Evolutionary conservation across 2,329 filamentous ascomycete species (phyloP), one percentile per base, ranked within the genome.

Genomic region (Colletotrichum sp.): DNA sequence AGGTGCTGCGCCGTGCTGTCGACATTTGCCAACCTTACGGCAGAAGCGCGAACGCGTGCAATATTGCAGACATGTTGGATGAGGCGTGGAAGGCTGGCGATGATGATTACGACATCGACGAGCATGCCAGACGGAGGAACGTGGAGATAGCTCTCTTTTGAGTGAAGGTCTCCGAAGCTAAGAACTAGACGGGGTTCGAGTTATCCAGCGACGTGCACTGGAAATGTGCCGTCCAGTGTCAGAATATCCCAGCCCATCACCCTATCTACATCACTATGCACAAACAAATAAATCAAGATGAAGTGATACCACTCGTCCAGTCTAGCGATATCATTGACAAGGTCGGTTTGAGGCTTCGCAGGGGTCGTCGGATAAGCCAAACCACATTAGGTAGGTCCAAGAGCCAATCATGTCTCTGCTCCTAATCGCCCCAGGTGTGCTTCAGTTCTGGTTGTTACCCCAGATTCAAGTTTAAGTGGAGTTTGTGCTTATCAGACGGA

Each of bases 101-200:
- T 21, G 74, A 76, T 60, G 24, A 34, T 21, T 73, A 66, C 30
- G 74, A 76, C 9, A 48, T 76, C 65, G 74, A 76, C 26, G 61
- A 69, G 60, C 57, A 66, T 34, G 60, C 58, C 26, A 65, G 48
- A 24, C n/a, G 55, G 34, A 67, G 71, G 28, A 67, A 67, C 30
- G 28, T 58, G 7, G 74, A 76, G 60, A 61, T 76, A 5, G 71
- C 74, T 3, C 67, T 76, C 16, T 76, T 76, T 21, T 77, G 32
- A 75, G 75, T 3, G 7, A 30, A 26, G 0, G 15, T 24, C 28
- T 68, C 0, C 26, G 43, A 6, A 21, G 6, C 10, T 48, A 21
- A 2, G 43, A 6, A 13, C 6, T 21, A 48, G 43, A n/a, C 2
- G 43, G 43, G 43, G 43, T 4, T 48, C 43, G n/a, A 8, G n/a